Percentiles rank a stretch among this genome's conserved stretches.
Evolutionary conservation across 2,329 filamentous ascomycete genomes (phyloP).

Genomic region (Ascomycota sp.): DNA sequence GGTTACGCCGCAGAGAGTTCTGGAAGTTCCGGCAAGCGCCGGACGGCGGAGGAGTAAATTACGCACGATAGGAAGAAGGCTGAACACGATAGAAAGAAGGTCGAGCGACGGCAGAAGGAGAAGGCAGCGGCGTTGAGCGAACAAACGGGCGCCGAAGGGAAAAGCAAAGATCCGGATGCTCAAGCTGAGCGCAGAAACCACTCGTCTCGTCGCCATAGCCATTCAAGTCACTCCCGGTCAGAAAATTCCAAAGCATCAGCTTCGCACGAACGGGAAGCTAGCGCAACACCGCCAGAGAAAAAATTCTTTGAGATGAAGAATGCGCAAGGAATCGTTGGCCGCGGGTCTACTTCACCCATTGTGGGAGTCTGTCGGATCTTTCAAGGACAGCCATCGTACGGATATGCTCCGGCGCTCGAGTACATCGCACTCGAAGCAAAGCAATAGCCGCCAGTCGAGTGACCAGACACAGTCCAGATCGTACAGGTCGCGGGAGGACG

Average conservation of each 20-base stretch:
- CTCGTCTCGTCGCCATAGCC: constrained; percentile 21
- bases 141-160: constrained; percentile 5
- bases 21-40: constrained; percentile 12
- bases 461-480: constrained; percentile 8
- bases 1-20: constrained; percentile 22
- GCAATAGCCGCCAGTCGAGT: constrained; percentile 9
- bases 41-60: constrained; percentile 26
- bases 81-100: constrained; percentile 21
- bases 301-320: constrained; percentile 22
- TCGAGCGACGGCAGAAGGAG: constrained; percentile 18
- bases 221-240: constrained; percentile 13
- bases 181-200: constrained; percentile 11
- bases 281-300: constrained; percentile 10
- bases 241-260: constrained; percentile 11
- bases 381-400: constrained; percentile 6
- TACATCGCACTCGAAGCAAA: constrained; percentile 8
- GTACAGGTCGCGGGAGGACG: constrained; percentile 7
- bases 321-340: constrained; percentile 13
- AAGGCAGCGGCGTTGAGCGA: constrained; percentile 10
- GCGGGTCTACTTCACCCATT: constrained; percentile 6
- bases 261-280: constrained; percentile 7
- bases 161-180: constrained; percentile 15
- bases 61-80: constrained; percentile 28
- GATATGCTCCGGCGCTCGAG: constrained; percentile 12
- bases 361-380: too few relatives aligned